These are phyloP conservation scores for Plasmodium cynomolgi DNA, from an alignment of 169 alveolate genomes.

Conservation along the genomic window DNA sequence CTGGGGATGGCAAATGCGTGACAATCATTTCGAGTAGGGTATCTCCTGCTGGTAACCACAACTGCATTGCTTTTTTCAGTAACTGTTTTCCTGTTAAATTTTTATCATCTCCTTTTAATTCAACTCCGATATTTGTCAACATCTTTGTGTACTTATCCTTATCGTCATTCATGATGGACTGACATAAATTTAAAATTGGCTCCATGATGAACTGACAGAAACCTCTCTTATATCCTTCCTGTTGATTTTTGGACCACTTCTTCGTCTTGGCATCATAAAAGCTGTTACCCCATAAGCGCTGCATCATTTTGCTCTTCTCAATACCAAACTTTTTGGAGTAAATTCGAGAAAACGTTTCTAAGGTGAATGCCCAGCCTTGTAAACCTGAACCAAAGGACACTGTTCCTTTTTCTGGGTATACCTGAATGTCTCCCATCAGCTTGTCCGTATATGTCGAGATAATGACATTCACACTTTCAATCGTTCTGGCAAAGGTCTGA, in stretches of 20 bases:
- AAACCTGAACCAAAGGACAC: conserved; percentile 99
- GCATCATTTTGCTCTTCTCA: conserved; percentile 95
- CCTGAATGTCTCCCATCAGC: conserved; percentile 97
- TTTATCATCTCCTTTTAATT: conserved; percentile 96
- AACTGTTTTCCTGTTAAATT: conserved; percentile 96
- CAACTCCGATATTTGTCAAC: conserved; percentile 93
- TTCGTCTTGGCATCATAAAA: conserved; percentile 96
- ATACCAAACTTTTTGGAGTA: conserved; percentile 97
- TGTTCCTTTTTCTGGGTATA: conserved; percentile 97
- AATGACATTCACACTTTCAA: conserved; percentile 98
- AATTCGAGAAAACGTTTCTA: conserved; percentile 96
- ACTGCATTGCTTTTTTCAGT: conserved; percentile 97
- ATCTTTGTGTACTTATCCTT: conserved; percentile 94
- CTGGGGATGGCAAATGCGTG: conserved; percentile 98
- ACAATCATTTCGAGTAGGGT: conserved; percentile 98
- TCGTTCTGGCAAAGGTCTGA: conserved; percentile 95
- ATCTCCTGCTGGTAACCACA: conserved; percentile 99
- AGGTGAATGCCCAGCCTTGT: conserved; percentile 99
- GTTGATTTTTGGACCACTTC: conserved; percentile 93
- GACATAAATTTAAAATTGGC: conserved; percentile 96
- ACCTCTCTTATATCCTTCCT: conserved; percentile 93
- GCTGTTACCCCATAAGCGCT: conserved; percentile 99
- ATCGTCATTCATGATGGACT: conserved; percentile 94
- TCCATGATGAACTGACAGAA: conserved; percentile 98
- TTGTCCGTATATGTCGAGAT: conserved; percentile 97